Evolutionary conservation across 2,329 filamentous ascomycete species (phyloP).

Genomic region (Allantophomopsis lycopodina): DNA sequence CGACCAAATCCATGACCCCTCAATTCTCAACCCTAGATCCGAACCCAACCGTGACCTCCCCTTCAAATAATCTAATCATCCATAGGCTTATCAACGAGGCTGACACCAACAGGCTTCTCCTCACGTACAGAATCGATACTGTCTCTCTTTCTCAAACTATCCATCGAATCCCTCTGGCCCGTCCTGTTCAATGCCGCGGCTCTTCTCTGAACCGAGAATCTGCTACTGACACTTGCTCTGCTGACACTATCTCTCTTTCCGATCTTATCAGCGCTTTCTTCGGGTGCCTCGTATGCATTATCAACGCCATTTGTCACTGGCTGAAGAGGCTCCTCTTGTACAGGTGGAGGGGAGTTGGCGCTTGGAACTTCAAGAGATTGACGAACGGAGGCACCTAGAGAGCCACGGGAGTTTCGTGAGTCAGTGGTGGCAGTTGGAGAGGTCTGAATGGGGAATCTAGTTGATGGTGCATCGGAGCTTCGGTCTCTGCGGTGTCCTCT

Average conservation of each 20-base stretch:
- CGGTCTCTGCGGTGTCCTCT: slow-evolving; percentile 63
- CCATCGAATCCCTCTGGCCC: slow-evolving; percentile 7
- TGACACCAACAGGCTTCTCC: slow-evolving; percentile 36
- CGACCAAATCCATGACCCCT: no score
- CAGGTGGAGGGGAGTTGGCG: slow-evolving; percentile 3
- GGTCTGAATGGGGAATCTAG: slow-evolving; percentile 72
- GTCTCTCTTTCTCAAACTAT: slow-evolving; percentile 13
- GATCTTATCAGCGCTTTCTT: slow-evolving; percentile 15
- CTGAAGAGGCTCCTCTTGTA: slow-evolving; percentile 1
- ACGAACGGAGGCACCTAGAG: slow-evolving; percentile 23
- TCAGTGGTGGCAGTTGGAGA: slow-evolving; percentile 40
- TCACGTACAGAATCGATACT: slow-evolving; percentile 17
- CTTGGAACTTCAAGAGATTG: slow-evolving; percentile 70
- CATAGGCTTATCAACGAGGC: slow-evolving; percentile 65
- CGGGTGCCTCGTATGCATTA: slow-evolving; percentile 9
- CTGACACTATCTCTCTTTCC: slow-evolving; percentile 55
- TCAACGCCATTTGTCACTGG: slow-evolving; percentile 14
- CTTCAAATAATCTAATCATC: slow-evolving; percentile 36
- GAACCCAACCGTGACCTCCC: no score
- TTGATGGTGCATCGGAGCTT: slow-evolving; percentile 59
- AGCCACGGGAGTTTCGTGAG: slow-evolving; percentile 17
- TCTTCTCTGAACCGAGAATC: slow-evolving; percentile 25
- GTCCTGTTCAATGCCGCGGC: slow-evolving; percentile 19
- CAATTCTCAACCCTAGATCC: no score
- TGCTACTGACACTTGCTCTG: slow-evolving; percentile 36